Evolutionary conservation across 1,284 basidiomycete species (phyloP), one percentile per base, ranked within the genome.

Genomic region (Ustilago shanxiensis): DNA sequence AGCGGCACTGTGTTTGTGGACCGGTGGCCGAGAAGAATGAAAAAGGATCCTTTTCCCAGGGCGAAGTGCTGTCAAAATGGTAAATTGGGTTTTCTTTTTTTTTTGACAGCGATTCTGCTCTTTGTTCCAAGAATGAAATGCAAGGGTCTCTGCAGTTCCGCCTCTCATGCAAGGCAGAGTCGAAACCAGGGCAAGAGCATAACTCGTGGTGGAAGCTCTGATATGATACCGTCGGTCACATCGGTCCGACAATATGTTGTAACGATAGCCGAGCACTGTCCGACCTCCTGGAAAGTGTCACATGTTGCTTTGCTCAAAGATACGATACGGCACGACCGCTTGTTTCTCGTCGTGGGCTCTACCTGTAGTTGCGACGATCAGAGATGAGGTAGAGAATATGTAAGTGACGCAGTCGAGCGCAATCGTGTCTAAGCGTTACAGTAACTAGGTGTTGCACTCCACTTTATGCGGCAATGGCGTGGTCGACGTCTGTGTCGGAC

Each of bases 191-290:
- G n/a, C 8, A n/a, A 45, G 8, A 22, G 18, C n/a, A 22, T 45
- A 20, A n/a, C n/a, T n/a, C n/a, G n/a, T 45, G 44, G 22, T 45
- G 3, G 35, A 8, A 37, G 35, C 8, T 14, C 35, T 39, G 6
- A 33, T 20, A 35, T 50, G 49, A 50, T 50, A 26, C 20, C 16
- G 14, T 51, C 65, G 59, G 53, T 53, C 59, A 61, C 55, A n/a
- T 67, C 66, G 66, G 66, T 29, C 66, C 66, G 66, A 58, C 28
- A 47, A 20, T 26, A 10, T 2, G 20, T 18, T n/a, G 31, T 31
- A 37, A 44, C 37, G 53, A 53, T 58, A 52, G 66, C 66, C 59
- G 66, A 67, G 59, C 59, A 26, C 28, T 22, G 59, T 51, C 66
- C 66, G 66, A 67, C 59, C n/a, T 29, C 29, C 49, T 35, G 35